phyloP scores from a whole-genome alignment of 768 basidiomycete genomes.

The Megacollybia marginata region DNA sequence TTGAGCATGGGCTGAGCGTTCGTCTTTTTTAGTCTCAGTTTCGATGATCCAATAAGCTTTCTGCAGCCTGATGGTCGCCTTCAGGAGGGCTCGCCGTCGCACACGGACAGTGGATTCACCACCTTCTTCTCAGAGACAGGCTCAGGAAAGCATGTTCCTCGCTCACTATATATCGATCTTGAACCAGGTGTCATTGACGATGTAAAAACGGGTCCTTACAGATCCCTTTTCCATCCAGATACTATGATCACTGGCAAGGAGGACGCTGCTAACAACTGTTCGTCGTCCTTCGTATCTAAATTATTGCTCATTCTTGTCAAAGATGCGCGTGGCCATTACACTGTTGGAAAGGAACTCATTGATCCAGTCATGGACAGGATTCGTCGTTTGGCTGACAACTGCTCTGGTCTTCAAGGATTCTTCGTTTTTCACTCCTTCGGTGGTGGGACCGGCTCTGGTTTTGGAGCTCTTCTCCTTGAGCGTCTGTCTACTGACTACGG shows the following conservation, averaged over 20 bases:
- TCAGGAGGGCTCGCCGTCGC: constrained; percentile 58
- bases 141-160: constrained; percentile 91
- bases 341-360: constrained; percentile 96
- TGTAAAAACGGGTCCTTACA: constrained; percentile 87
- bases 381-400: constrained; percentile 93
- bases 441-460: constrained; percentile 97
- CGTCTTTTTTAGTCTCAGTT: constrained; percentile 22
- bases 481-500: constrained; percentile 95
- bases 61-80: constrained; percentile 87
- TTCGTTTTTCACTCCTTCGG: constrained; percentile 99
- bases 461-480: constrained; percentile 94
- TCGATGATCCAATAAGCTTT: constrained; percentile 5
- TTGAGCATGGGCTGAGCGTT: constrained; percentile 95
- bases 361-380: constrained; percentile 95
- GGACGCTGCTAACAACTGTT: constrained; percentile 99
- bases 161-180: constrained; percentile 93
- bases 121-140: constrained; percentile 98
- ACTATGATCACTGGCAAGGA: constrained; percentile 96
- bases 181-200: constrained; percentile 96
- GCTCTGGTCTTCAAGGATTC: constrained; percentile 95
- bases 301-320: constrained; percentile 4
- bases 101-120: constrained; percentile 80
- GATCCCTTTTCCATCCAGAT: constrained; percentile 95
- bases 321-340: constrained; percentile 70
- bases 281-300: constrained; percentile 17